Percentiles rank a stretch among this genome's conserved stretches.
phyloP scores from a whole-genome alignment of 1,284 basidiomycete species.

The Macrocystidia cucumis region DNA sequence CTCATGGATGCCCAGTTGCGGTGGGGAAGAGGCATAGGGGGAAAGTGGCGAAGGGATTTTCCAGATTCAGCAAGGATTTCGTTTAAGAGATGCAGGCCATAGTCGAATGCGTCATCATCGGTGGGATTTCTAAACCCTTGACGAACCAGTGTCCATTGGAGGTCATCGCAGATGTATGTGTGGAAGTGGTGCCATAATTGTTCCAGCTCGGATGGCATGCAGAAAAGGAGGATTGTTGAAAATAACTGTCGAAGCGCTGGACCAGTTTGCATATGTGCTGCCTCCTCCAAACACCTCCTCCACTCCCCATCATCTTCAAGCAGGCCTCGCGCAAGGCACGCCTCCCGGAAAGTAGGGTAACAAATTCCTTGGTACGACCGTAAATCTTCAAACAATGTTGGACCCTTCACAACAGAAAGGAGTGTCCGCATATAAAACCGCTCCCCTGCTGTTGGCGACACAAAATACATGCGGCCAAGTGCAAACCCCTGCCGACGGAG shows the following conservation, averaged over 20 bases:
- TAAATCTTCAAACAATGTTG: constrained; percentile 23
- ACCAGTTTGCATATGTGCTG: constrained; percentile 30
- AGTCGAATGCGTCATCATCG: constrained; percentile 27
- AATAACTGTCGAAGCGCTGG: constrained; percentile 29
- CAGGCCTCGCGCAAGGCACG: constrained; percentile 29
- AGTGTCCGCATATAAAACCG: constrained; percentile 25
- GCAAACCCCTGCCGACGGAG: constrained; percentile 12
- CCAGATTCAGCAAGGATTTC: constrained; percentile 18
- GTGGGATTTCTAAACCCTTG: constrained; percentile 13
- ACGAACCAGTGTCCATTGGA: constrained; percentile 11
- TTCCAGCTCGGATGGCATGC: constrained; percentile 21
- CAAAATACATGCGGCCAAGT: constrained; percentile 24
- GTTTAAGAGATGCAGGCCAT: constrained; percentile 29
- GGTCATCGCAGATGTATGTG: constrained; percentile 26
- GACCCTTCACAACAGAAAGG: constrained; percentile 21
- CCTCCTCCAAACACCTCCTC: constrained; percentile 31
- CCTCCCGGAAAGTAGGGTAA: constrained; percentile 21
- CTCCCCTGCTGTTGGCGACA: constrained; percentile 19
- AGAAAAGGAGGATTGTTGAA: constrained; percentile 27
- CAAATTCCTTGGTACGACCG: constrained; percentile 17
- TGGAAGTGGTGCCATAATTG: constrained; percentile 28
- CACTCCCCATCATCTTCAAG: constrained; percentile 38
- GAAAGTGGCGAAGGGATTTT: constrained; percentile 16
- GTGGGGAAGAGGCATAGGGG: constrained; percentile 21
- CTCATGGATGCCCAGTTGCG: constrained; percentile 17